These are phyloP conservation scores for Aaosphaeria arxii DNA, from an alignment of 2,329 filamentous ascomycete genomes.

Conservation along the genomic window DNA sequence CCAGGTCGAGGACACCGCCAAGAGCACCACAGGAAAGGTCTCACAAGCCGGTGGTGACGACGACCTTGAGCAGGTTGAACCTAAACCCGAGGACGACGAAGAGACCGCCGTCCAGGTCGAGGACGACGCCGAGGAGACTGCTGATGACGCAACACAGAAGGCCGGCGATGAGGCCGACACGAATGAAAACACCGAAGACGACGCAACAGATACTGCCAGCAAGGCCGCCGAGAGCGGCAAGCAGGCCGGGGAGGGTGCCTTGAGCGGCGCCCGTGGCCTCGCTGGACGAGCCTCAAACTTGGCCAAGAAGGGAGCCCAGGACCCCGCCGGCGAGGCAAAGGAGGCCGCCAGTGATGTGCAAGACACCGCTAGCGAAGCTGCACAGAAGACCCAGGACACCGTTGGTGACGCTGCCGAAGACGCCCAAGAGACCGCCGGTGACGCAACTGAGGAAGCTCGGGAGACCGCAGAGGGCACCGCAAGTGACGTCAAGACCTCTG, in stretches of 20 bases:
- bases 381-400: conserved; percentile 26
- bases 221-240: conserved; percentile 34
- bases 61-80: conserved; percentile 45
- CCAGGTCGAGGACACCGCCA: conserved; percentile 30
- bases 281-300: conserved; percentile 47
- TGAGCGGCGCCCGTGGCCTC: conserved; percentile 45
- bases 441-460: conserved; percentile 11
- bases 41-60: conserved; percentile 46
- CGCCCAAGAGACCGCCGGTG: conserved; percentile 15
- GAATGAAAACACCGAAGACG: conserved; percentile 41
- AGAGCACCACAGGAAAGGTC: conserved; percentile 46
- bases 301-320: conserved; percentile 41
- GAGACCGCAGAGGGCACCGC: conserved; percentile 14
- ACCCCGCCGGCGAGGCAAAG: conserved; percentile 20
- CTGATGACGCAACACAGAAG: conserved; percentile 45
- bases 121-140: conserved; percentile 43
- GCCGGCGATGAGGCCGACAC: conserved; percentile 39
- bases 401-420: conserved; percentile 22
- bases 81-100: conserved; percentile 42
- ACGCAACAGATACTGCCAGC: conserved; percentile 32
- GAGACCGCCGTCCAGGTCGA: conserved; percentile 36
- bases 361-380: conserved; percentile 27
- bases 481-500: conserved; percentile 16
- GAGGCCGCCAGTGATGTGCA: conserved; percentile 25
- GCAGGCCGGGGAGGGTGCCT: conserved; percentile 35